A percentile compares a stretch with the other conserved stretches of the same genome.
Evolutionary conservation across 2,329 filamentous ascomycete genomes (phyloP).

Genomic region (Penicillium sp.): DNA sequence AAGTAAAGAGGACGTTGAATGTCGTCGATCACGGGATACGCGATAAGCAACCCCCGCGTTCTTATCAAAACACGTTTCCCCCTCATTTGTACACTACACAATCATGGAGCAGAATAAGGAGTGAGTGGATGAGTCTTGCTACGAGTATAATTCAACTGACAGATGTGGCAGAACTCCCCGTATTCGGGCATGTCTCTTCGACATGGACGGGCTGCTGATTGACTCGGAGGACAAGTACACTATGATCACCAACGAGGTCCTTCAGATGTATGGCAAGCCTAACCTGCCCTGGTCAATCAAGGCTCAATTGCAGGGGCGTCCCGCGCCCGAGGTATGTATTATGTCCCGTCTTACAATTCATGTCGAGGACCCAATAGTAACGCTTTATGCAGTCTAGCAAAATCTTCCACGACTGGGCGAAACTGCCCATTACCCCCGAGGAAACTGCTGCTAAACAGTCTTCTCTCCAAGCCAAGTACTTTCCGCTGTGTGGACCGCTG

Average conservation of each 20-base stretch:
- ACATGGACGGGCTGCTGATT: constrained; percentile 96
- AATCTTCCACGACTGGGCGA: constrained; percentile 74
- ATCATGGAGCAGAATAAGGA: constrained; percentile 1
- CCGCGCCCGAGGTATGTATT: constrained; percentile 49
- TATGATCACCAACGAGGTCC: constrained; percentile 71
- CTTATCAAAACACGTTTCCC: constrained; percentile 1
- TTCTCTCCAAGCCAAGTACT: constrained; percentile 64
- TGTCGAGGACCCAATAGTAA: constrained; percentile 1
- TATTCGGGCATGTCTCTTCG: constrained; percentile 87
- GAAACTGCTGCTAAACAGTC: constrained; percentile 60
- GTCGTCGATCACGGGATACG: constrained; percentile 2
- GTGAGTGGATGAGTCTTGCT: not conserved
- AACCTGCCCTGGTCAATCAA: constrained; percentile 89
- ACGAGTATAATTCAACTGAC: constrained; percentile 3
- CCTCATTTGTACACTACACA: not conserved
- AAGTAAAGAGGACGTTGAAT: not conserved
- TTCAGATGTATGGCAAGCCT: constrained; percentile 68
- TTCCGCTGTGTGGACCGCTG: constrained; percentile 68
- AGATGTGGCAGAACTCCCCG: constrained; percentile 59
- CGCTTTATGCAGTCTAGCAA: constrained; percentile 45
- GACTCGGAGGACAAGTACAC: constrained; percentile 92
- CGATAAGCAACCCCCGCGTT: constrained; percentile 3
- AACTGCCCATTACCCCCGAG: constrained; percentile 68
- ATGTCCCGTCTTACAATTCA: not conserved
- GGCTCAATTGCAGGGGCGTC: constrained; percentile 71